phyloP scores from a whole-genome alignment of 1,139 yeast genomes.

The Blastobotrys buckinghamii region DNA sequence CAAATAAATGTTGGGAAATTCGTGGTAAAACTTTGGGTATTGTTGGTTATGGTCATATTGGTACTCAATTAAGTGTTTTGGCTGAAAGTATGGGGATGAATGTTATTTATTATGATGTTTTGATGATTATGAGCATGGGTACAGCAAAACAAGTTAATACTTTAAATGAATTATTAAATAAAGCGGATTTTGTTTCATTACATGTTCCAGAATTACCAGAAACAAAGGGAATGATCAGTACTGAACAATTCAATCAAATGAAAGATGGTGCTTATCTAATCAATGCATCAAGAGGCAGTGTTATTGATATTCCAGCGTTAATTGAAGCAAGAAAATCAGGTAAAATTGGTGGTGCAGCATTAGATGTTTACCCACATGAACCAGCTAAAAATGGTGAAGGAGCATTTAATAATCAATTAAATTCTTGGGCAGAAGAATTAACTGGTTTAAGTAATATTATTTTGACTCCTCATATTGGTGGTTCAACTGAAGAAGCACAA shows the following conservation, averaged over 20 bases:
- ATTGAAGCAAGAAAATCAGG: slow-evolving; percentile 89
- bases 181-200: slow-evolving; percentile 82
- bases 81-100: slow-evolving; percentile 99
- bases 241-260: slow-evolving; percentile 93
- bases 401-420: slow-evolving; percentile 63
- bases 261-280: slow-evolving; percentile 91
- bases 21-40: slow-evolving; percentile 98
- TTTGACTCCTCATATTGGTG: slow-evolving; percentile 97
- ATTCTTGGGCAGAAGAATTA: slow-evolving; percentile 80
- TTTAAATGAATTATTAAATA: slow-evolving; percentile 70
- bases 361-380: slow-evolving; percentile 95
- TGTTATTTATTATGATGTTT: slow-evolving; percentile 85
- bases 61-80: slow-evolving; percentile 90
- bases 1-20: slow-evolving; percentile 96
- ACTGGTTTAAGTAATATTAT: slow-evolving; percentile 81
- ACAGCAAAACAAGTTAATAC: slow-evolving; percentile 90
- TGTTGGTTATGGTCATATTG: slow-evolving; percentile 97
- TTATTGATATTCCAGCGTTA: slow-evolving; percentile 91
- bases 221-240: slow-evolving; percentile 82
- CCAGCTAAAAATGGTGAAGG: slow-evolving; percentile 96
- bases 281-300: slow-evolving; percentile 97
- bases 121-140: slow-evolving; percentile 94
- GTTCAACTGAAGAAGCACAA: slow-evolving; percentile 99
- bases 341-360: slow-evolving; percentile 94
- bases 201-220: slow-evolving; percentile 96